Percentiles rank a stretch among this genome's conserved stretches.
Conservation (phyloP, 2,329 filamentous ascomycete species). For the Graphilbum ipis-grandicollis region DNA sequence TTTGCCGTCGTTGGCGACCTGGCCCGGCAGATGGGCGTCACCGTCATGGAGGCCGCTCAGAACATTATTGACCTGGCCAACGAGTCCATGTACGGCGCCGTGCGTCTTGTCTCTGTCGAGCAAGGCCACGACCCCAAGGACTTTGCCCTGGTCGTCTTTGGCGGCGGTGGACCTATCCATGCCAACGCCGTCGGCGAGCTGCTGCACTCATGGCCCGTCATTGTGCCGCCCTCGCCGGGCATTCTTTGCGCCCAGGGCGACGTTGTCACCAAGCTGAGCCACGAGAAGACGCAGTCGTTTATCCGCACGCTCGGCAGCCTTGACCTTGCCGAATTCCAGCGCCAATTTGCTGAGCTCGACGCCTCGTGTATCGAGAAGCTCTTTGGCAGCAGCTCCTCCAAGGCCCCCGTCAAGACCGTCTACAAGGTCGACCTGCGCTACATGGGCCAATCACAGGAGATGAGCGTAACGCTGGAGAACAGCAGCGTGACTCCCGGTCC, state of each 20-base stretch:
- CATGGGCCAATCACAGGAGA: slow-evolving; percentile 24
- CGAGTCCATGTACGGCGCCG: slow-evolving; percentile 31
- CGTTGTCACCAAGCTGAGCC: slow-evolving; percentile 28
- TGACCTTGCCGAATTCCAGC: slow-evolving; percentile 15
- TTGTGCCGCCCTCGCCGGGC: slow-evolving; percentile 30
- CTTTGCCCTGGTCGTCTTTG: slow-evolving; percentile 31
- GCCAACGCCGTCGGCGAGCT: slow-evolving; percentile 30
- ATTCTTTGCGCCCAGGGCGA: slow-evolving; percentile 31
- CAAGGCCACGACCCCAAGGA: slow-evolving; percentile 32
- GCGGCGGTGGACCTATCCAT: slow-evolving; percentile 32
- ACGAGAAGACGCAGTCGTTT: slow-evolving; percentile 26
- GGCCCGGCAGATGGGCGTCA: slow-evolving; percentile 26
- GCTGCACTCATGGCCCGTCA: slow-evolving; percentile 31
- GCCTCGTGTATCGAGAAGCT: slow-evolving; percentile 20
- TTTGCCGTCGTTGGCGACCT: slow-evolving; percentile 21
- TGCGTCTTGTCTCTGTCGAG: slow-evolving; percentile 31
- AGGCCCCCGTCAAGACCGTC: slow-evolving; percentile 12
- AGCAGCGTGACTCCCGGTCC: slow-evolving; percentile 15
- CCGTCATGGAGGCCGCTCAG: slow-evolving; percentile 23
- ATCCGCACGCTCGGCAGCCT: slow-evolving; percentile 22
- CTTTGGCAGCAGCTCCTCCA: too few species aligned
- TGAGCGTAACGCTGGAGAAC: slow-evolving; percentile 17
- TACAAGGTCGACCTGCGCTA: slow-evolving; percentile 29
- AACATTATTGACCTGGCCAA: slow-evolving; percentile 31
- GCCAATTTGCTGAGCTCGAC: slow-evolving; percentile 18